phyloP scores from a whole-genome alignment of 306 rosid genomes.

The Dalbergia cultrata region DNA sequence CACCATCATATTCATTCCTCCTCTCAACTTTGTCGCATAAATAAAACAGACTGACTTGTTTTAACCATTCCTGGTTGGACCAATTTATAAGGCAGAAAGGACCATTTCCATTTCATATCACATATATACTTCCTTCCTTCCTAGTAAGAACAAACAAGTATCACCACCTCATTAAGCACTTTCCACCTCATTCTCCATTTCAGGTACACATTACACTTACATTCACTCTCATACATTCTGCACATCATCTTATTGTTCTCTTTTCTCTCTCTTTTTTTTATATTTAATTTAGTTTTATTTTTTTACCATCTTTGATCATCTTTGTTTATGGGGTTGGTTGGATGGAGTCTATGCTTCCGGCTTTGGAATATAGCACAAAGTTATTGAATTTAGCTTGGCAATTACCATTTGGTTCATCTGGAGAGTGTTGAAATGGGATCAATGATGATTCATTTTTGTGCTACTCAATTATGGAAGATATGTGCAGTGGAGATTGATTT shows the following conservation, averaged over 20 bases:
- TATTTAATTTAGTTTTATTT: not conserved
- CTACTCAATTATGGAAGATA: not conserved
- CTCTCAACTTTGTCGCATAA: not conserved
- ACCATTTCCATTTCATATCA: not conserved
- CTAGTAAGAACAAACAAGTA: not conserved
- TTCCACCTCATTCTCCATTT: constrained; percentile 21
- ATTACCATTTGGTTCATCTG: too few relatives aligned
- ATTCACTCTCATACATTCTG: constrained; percentile 5
- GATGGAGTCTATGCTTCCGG: constrained; percentile 34
- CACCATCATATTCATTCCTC: too few relatives aligned
- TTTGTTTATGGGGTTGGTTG: constrained; percentile 34
- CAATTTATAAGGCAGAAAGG: not conserved
- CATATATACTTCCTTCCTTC: not conserved
- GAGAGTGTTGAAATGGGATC: constrained; percentile 21
- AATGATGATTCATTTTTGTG: not conserved
- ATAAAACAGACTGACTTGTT: not conserved
- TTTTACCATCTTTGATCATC: not conserved
- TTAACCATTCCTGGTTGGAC: constrained; percentile 32
- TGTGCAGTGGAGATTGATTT: constrained; percentile 19
- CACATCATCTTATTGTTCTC: not conserved
- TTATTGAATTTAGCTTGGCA: not conserved
- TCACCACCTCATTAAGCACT: not conserved
- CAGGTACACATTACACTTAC: constrained; percentile 40
- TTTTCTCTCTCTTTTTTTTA: not conserved
- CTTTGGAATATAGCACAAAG: not conserved